These are phyloP conservation scores for Ochromonas danica DNA, from an alignment of 108 stramenopile genomes.

Conservation along the genomic window DNA sequence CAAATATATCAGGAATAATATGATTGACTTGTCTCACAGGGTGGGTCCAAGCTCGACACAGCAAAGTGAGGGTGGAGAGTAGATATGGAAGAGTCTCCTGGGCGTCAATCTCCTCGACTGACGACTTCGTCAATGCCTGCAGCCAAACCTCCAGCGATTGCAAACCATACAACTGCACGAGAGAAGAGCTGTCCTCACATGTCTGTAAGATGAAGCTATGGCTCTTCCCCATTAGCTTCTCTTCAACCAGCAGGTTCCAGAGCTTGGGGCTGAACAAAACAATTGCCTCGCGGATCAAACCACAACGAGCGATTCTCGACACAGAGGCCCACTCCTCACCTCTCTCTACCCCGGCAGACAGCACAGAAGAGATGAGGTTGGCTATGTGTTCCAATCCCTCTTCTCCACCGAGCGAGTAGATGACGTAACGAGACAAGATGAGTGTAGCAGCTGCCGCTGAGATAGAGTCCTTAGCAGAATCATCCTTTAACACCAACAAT, in stretches of 20 bases:
- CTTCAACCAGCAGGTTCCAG: neutral
- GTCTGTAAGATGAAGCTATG: neutral
- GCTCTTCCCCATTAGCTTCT: neutral
- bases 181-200: neutral
- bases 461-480: neutral
- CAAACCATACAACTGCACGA: neutral
- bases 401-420: neutral
- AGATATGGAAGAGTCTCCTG: neutral
- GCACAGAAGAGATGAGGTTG: too few species aligned
- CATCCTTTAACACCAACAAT: neutral
- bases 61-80: neutral
- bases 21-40: slow-evolving; percentile 5
- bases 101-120: neutral
- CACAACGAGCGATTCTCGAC: neutral
- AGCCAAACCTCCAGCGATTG: neutral
- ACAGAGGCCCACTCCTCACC: too few species aligned
- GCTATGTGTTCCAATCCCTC: neutral
- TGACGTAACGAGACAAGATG: neutral
- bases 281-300: neutral
- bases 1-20: neutral
- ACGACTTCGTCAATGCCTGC: neutral
- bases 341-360: too few species aligned
- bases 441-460: neutral
- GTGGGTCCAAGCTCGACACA: neutral
- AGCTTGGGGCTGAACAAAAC: neutral